A percentile compares a stretch with the other conserved stretches of the same genome.
Evolutionary conservation across 1,284 basidiomycete species (phyloP).

Genomic region (Leccinum fuscescens): DNA sequence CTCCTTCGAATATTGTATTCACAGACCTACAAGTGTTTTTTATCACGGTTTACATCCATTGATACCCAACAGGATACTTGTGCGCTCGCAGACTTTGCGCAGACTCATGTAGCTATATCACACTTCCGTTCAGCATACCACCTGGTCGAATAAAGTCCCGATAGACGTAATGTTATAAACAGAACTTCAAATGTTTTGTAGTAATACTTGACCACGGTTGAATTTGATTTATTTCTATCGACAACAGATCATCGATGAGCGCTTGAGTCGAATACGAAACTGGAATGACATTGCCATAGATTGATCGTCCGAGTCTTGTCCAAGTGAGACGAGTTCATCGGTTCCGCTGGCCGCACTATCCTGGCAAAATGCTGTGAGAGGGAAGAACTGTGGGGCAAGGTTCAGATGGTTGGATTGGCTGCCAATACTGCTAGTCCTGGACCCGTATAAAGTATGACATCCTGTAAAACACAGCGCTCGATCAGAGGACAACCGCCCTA

Average conservation of each 20-base stretch:
- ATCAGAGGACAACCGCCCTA: not conserved
- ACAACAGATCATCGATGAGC: not conserved
- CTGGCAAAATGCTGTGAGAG: not conserved
- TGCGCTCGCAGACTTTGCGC: not conserved
- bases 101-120: constrained; percentile 9
- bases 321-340: not conserved
- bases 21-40: not conserved
- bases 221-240: not conserved
- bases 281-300: too few species aligned
- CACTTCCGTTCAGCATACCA: not conserved
- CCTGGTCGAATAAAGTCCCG: not conserved
- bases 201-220: not conserved
- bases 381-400: not conserved
- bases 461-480: constrained; percentile 5
- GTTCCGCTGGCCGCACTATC: not conserved
- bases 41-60: not conserved
- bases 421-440: not conserved
- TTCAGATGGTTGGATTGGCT: not conserved
- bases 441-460: not conserved
- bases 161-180: not conserved
- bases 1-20: not conserved
- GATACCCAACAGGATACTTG: not conserved
- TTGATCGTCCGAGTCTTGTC: not conserved
- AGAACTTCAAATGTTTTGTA: not conserved
- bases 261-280: not conserved